Evolutionary conservation across 495 filamentous ascomycete species (phyloP), one percentile per base, ranked within the genome.

Genomic region (Lophium mytilinum): DNA sequence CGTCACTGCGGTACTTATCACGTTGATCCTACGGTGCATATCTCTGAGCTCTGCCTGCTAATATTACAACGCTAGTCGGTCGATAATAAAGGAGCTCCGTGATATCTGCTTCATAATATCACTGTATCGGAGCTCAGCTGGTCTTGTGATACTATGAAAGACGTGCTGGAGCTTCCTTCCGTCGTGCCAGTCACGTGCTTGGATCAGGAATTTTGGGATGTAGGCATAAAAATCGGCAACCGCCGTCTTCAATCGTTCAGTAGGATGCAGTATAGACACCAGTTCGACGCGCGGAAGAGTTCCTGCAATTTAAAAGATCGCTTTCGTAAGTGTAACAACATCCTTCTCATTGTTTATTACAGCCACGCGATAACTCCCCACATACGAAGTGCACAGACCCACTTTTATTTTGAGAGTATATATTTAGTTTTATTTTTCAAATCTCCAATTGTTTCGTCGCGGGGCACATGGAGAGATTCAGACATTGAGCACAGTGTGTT

Each of bases 211-310:
- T 21, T 63, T 52, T 7, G 74, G 49, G 52, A 76, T 56, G n/a
- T 67, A 50, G 3, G 60, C 63, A 58, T 73, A 73, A 0, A 76
- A 46, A 8, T 47, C 14, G 0, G 63, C 56, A 3, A 76, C 61
- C 9, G 61, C 60, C 7, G 58, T 42, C 46, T 65, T 57, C 56
- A 76, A 73, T 2, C 11, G 3, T 15, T 68, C 52, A 9, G 69
- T 74, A 0, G 72, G 73, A 52, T 73, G 73, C 8, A 72, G 55
- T 0, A 66, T 48, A 0, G 58, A 11, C 11, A 39, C 19, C 10
- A 76, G 49, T n/a, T 76, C 61, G 9, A 56, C 53, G 14, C 62
- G 61, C 9, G 71, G 72, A 12, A 76, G 54, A 14, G 52, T 51
- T 48, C 69, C 69, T 15, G 64, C 72, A 36, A 76, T 69, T 1